Evolutionary conservation across 192 early-diverging fungal species (phyloP).

Genomic region (Dispira parvispora): DNA sequence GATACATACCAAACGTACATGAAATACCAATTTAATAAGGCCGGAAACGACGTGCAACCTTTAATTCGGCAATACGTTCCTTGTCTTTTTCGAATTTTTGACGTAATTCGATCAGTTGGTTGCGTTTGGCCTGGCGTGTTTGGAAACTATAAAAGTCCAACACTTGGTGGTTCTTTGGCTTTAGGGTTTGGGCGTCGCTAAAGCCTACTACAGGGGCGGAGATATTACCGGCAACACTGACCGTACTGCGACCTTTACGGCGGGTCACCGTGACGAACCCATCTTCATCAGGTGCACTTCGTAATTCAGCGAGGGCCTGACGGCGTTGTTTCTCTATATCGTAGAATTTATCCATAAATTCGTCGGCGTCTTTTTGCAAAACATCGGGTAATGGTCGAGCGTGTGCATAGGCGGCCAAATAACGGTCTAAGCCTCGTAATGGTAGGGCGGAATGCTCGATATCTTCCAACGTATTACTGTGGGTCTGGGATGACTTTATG

Average conservation of each 20-base stretch:
- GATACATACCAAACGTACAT: too few species aligned
- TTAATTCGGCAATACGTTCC: background rate
- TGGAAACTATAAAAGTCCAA: constrained; percentile 1
- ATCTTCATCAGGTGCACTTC: background rate
- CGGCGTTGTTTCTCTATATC: background rate
- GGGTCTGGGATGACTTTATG: too few species aligned
- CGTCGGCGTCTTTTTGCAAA: background rate
- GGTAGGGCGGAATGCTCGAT: background rate
- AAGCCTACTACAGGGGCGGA: background rate
- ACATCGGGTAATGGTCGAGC: background rate
- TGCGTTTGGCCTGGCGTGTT: background rate
- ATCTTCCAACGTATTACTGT: background rate
- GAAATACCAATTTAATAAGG: background rate
- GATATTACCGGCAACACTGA: too few species aligned
- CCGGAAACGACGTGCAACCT: background rate
- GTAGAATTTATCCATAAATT: background rate
- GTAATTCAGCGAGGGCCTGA: background rate
- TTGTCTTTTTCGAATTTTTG: background rate
- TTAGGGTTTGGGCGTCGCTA: background rate
- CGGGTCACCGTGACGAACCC: background rate
- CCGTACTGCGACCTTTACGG: too few species aligned
- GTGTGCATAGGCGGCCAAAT: background rate
- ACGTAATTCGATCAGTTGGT: background rate
- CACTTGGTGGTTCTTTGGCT: background rate
- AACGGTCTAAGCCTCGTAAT: background rate